Base-by-base conservation (phyloP, 192 early-diverging fungal genomes). In the Piromyces sp. region DNA sequence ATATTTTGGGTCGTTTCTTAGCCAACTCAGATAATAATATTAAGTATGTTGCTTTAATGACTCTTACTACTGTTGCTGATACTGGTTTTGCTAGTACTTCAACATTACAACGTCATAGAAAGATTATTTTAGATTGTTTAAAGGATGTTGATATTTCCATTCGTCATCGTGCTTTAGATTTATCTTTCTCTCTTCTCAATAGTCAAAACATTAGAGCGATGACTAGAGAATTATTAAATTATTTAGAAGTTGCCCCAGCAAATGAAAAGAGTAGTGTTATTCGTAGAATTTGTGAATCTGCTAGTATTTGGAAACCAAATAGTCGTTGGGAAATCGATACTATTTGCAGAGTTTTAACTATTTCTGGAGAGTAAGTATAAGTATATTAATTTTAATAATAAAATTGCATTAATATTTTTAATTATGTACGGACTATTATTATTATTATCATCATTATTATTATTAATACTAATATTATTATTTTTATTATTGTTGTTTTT, bases 291-390 rank as follows among this genome's bases (percentile, higher is more conserved):
- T 93, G 93, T 38, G 92, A 96, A 9, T 95, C 95, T 79, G 96
- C 97, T n/a, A 95, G 94, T 30, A 88, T 93, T 84, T 98, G 94
- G 84, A 93, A 95, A 68, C 96, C 97, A 30, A 96, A 96, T 84
- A 94, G 94, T 81, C 93, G 95, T 51, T 99, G 98, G 98, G 96
- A 98, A 83, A 90, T 98, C 80, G 98, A 99, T 83, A 98, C 95
- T 5, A 92, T 98, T 79, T 87, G 95, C 82, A 93, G 97, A 13
- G 95, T 98, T 37, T 87, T 98, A 78, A 83, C 88, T 13, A 90
- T 91, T 29, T 87, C 89, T 26, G 90, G 90, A 17, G 85, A 86
- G 31, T 90, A 80, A 79, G 90, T 91, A n/a, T n/a, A n/a, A n/a
- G n/a, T n/a, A n/a, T n/a, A n/a, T n/a, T n/a, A n/a, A n/a, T n/a